Evolutionary conservation across 345 rosid genomes (phyloP).

Genomic region (Trapa incisa): DNA sequence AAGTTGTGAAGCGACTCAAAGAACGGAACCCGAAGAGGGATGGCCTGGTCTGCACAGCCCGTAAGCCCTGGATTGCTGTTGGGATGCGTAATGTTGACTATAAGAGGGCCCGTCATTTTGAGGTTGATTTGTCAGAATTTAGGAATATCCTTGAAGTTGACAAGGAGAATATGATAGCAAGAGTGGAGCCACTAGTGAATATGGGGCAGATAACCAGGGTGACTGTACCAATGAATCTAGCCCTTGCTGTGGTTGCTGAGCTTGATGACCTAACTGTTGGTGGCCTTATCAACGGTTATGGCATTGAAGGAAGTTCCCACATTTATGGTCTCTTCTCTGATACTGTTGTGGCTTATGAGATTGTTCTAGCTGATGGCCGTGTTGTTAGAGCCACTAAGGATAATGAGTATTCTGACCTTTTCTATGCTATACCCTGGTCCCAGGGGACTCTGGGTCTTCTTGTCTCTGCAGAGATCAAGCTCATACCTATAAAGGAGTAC

Average conservation of each 20-base stretch:
- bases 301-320: constrained; percentile 99
- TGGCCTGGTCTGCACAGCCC: constrained; percentile 98
- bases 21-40: constrained; percentile 70
- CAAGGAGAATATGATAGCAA: constrained; percentile 80
- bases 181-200: constrained; percentile 92
- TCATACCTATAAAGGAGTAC: constrained; percentile 78
- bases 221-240: constrained; percentile 78
- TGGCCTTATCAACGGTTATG: constrained; percentile 97
- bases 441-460: constrained; percentile 97
- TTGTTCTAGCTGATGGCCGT: constrained; percentile 72
- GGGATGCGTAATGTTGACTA: constrained; percentile 99
- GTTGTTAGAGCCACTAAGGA: constrained; percentile 92
- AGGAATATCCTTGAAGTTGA: constrained; percentile 74
- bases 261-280: constrained; percentile 99
- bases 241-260: constrained; percentile 98
- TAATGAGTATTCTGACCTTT: constrained; percentile 84
- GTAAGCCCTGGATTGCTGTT: constrained; percentile 97
- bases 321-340: constrained; percentile 89
- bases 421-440: constrained; percentile 93
- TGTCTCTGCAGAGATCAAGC: constrained; percentile 86
- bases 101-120: constrained; percentile 88
- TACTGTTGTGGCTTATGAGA: constrained; percentile 92
- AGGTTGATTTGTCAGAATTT: constrained; percentile 81
- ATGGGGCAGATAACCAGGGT: constrained; percentile 95
- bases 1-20: constrained; percentile 80